These are phyloP conservation scores for Clitopilus passeckerianus DNA, from an alignment of 768 basidiomycete species.

Conservation along the genomic window DNA sequence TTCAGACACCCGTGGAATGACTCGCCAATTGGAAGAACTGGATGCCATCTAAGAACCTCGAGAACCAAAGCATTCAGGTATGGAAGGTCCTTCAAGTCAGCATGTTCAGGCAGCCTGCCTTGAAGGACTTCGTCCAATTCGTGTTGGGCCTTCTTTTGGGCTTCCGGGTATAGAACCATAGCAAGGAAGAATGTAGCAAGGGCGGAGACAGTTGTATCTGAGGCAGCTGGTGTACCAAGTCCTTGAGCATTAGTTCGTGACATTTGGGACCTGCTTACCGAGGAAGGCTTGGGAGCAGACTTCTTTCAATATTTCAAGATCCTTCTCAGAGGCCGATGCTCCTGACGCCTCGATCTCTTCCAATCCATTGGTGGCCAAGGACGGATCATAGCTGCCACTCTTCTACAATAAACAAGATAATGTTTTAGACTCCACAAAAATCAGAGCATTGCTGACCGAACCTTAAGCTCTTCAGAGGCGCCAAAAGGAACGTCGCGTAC, in stretches of 20 bases:
- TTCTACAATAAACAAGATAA: not conserved
- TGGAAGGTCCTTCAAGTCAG: not conserved
- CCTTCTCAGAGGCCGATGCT: not conserved
- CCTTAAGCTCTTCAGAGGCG: not conserved
- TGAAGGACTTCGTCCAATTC: not conserved
- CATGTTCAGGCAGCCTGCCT: not conserved
- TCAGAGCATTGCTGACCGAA: not conserved
- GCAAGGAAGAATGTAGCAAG: not conserved
- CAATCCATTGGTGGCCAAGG: not conserved
- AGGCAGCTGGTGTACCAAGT: not conserved
- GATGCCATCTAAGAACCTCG: constrained; percentile 3
- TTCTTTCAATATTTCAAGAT: not conserved
- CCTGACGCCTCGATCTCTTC: not conserved
- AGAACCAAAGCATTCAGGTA: not conserved
- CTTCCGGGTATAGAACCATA: constrained; percentile 2
- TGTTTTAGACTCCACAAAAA: too few relatives aligned
- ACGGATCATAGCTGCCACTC: not conserved
- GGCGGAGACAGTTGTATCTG: not conserved
- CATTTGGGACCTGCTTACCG: not conserved
- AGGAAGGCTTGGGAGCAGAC: not conserved
- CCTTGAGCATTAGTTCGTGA: not conserved
- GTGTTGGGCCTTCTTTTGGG: constrained; percentile 1
- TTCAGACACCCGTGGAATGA: too few relatives aligned
- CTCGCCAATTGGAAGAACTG: constrained; percentile 9
- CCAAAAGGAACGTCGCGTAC: constrained; percentile 8